Conservation (phyloP, 257 asterid species). For the Penstemon eatonii region DNA sequence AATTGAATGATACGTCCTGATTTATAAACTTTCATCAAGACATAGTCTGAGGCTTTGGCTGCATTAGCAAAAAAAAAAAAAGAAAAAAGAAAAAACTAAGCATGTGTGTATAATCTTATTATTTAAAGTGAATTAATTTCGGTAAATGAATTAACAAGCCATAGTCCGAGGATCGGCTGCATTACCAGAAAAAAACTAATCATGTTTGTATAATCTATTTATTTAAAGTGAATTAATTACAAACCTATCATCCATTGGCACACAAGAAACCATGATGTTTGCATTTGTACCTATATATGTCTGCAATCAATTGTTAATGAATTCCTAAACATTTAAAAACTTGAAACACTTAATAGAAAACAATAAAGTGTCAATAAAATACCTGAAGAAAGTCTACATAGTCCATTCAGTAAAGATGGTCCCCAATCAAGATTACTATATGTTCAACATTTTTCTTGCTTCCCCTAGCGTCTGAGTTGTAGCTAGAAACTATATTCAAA, state of each 20-base stretch:
- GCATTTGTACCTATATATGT: conserved; percentile 85
- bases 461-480: conserved; percentile 98
- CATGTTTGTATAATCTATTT: background rate
- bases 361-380: conserved; percentile 1
- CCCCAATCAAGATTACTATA: conserved; percentile 85
- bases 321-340: conserved; percentile 7
- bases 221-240: conserved; percentile 1
- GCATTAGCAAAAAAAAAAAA: conserved; percentile 26
- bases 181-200: too few relatives aligned
- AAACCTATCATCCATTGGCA: conserved; percentile 90
- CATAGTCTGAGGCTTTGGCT: conserved; percentile 92
- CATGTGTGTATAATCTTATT: background rate
- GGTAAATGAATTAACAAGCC: conserved; percentile 45
- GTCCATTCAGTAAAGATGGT: conserved; percentile 95
- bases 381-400: conserved; percentile 98
- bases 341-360: background rate
- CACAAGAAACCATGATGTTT: conserved; percentile 90
- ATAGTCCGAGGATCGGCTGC: background rate
- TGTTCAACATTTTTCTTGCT: conserved; percentile 79
- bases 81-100: background rate
- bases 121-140: background rate
- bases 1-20: conserved; percentile 73
- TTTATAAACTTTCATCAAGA: conserved; percentile 78
- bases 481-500: conserved; percentile 69
- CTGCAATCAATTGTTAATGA: conserved; percentile 48